phyloP scores from a whole-genome alignment of 768 basidiomycete genomes.

The Lentinula detonsa region DNA sequence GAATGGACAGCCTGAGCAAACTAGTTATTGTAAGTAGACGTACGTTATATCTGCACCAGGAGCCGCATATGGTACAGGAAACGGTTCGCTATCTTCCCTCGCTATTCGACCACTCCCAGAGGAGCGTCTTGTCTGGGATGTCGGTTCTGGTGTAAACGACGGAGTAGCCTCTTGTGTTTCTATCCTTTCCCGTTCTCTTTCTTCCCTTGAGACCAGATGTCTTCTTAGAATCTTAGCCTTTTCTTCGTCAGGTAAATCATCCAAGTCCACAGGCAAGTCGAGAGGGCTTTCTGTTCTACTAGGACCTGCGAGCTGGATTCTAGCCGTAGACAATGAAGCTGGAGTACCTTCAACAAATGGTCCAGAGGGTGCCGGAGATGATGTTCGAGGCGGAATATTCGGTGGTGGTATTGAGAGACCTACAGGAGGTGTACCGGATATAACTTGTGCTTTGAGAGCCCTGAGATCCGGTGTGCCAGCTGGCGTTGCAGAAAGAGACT shows the following conservation, averaged over 20 bases:
- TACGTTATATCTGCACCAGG: conserved; percentile 91
- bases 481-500: conserved; percentile 28
- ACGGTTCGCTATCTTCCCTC: conserved; percentile 58
- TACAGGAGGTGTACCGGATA: conserved; percentile 46
- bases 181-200: conserved; percentile 19
- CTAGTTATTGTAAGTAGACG: conserved; percentile 25
- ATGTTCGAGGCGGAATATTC: conserved; percentile 36
- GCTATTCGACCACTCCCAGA: conserved; percentile 14
- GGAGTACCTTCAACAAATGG: conserved; percentile 9
- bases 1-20: background rate
- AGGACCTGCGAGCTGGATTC: conserved; percentile 21
- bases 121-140: conserved; percentile 15
- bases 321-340: conserved; percentile 24
- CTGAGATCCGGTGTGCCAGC: conserved; percentile 62
- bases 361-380: conserved; percentile 13
- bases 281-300: conserved; percentile 24
- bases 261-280: conserved; percentile 32
- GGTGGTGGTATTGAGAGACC: conserved; percentile 46
- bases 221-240: conserved; percentile 75
- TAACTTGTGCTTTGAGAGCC: conserved; percentile 53
- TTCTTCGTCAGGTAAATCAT: conserved; percentile 72
- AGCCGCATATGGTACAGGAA: conserved; percentile 85
- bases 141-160: background rate
- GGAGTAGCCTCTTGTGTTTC: background rate
- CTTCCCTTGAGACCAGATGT: conserved; percentile 75